Conservation (phyloP, 1,284 basidiomycete genomes). For the Mycena citricolor region DNA sequence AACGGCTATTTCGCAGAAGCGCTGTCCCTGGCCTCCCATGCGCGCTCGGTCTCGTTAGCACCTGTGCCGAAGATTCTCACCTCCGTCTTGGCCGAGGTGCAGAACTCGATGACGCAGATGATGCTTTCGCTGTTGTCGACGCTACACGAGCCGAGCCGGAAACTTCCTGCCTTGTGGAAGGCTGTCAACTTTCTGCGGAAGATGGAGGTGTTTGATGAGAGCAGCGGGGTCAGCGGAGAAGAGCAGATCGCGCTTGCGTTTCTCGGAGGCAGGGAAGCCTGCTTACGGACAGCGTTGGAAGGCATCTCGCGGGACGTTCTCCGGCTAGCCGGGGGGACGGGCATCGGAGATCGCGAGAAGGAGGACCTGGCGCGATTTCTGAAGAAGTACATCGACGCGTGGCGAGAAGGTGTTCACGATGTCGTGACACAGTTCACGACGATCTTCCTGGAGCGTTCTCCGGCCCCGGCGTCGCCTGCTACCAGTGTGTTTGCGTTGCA, state of each 20-base stretch:
- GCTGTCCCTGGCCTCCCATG: constrained; percentile 76
- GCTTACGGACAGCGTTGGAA: constrained; percentile 40
- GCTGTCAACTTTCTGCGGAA: constrained; percentile 82
- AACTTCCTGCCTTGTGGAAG: constrained; percentile 88
- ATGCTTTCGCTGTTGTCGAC: constrained; percentile 75
- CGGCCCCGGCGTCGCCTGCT: constrained; percentile 26
- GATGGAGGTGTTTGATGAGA: constrained; percentile 54
- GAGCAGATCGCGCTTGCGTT: constrained; percentile 46
- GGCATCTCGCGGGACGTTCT: constrained; percentile 37
- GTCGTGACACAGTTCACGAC: constrained; percentile 87
- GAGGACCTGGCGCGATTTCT: constrained; percentile 78
- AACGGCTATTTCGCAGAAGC: constrained; percentile 92
- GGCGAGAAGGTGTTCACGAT: constrained; percentile 91
- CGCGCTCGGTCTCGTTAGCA: constrained; percentile 39
- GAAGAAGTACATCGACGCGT: constrained; percentile 86
- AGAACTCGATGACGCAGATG: constrained; percentile 73
- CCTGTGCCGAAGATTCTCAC: constrained; percentile 47
- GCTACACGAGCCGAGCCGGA: constrained; percentile 77
- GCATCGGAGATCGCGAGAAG: constrained; percentile 50
- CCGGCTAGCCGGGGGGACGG: constrained; percentile 25
- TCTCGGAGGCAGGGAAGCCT: constrained; percentile 42
- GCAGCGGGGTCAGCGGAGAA: constrained; percentile 34
- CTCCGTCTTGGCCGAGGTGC: constrained; percentile 73
- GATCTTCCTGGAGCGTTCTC: constrained; percentile 77
- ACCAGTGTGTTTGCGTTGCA: constrained; percentile 34